A percentile compares a stretch with the other conserved stretches of the same genome.
These are phyloP conservation scores for Coemansia sp. DNA, from an alignment of 192 early-diverging fungal genomes.

Conservation along the genomic window DNA sequence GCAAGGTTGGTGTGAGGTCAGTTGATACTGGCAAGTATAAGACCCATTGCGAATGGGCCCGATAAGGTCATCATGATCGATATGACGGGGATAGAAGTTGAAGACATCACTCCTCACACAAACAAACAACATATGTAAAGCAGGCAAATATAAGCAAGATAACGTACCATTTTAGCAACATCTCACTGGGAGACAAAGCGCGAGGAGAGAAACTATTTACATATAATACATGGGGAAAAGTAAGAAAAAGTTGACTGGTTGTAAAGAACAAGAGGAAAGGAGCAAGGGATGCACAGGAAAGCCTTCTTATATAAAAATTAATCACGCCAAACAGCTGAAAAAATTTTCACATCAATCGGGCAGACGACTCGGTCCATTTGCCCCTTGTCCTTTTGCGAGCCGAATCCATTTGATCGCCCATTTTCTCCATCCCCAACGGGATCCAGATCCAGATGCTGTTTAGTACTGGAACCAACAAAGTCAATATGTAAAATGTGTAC, in stretches of 20 bases:
- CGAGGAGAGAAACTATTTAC: background rate
- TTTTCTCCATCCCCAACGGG: background rate
- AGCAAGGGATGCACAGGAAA: background rate
- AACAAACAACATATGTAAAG: background rate
- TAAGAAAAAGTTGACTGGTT: background rate
- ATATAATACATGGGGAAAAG: background rate
- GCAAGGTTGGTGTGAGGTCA: constrained; percentile 24
- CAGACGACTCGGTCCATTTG: background rate
- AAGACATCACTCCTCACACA: constrained; percentile 46
- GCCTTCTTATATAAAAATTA: background rate
- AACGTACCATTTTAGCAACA: background rate
- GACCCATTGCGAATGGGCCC: constrained; percentile 55
- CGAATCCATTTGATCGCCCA: constrained; percentile 6
- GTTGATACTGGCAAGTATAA: constrained; percentile 59
- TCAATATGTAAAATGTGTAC: background rate
- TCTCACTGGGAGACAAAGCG: background rate
- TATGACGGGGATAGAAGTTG: constrained; percentile 50
- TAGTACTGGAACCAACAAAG: background rate
- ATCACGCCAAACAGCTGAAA: constrained; percentile 12
- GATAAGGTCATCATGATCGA: constrained; percentile 53
- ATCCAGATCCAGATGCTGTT: background rate
- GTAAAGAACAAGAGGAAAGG: constrained; percentile 4
- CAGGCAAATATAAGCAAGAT: background rate
- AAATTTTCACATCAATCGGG: constrained; percentile 12
- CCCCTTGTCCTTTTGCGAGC: background rate